Percentiles rank a stretch among this genome's conserved stretches.
These are phyloP conservation scores for Rossbeevera mucosa DNA, from an alignment of 768 basidiomycete species.

Conservation along the genomic window DNA sequence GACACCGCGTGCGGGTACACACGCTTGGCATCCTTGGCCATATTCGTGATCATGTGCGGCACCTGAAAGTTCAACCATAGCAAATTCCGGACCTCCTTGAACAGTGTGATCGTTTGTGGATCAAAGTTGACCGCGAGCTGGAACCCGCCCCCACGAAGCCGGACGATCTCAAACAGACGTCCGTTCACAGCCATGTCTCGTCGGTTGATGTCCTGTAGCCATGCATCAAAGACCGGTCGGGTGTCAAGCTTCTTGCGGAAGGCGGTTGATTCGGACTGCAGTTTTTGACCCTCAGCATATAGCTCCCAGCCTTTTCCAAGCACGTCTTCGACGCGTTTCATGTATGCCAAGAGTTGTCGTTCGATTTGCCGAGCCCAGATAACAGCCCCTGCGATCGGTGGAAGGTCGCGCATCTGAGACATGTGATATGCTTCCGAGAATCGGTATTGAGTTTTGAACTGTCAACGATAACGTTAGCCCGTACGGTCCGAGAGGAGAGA, in stretches of 20 bases:
- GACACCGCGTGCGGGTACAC: constrained; percentile 98
- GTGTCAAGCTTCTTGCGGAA: constrained; percentile 98
- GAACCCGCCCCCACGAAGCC: constrained; percentile 66
- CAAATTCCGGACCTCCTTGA: constrained; percentile 96
- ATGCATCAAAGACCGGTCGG: constrained; percentile 89
- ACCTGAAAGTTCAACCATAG: constrained; percentile 96
- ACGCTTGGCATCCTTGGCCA: constrained; percentile 98
- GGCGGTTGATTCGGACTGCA: constrained; percentile 84
- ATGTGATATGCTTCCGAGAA: constrained; percentile 95
- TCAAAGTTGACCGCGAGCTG: constrained; percentile 97
- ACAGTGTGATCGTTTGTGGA: constrained; percentile 94
- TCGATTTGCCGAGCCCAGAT: constrained; percentile 99
- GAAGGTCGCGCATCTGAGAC: constrained; percentile 97
- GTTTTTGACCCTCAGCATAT: constrained; percentile 98
- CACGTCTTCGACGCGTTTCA: constrained; percentile 99
- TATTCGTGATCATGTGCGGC: constrained; percentile 89
- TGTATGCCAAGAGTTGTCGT: constrained; percentile 90
- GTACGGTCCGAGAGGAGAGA: not conserved
- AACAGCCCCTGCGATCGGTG: constrained; percentile 96
- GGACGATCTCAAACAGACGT: constrained; percentile 86
- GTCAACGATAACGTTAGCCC: constrained; percentile 1
- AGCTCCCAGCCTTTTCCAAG: constrained; percentile 98
- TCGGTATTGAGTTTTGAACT: constrained; percentile 97
- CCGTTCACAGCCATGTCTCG: constrained; percentile 91
- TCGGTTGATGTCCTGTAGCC: constrained; percentile 92